Evolutionary conservation across 306 rosid genomes (phyloP), one percentile per base, ranked within the genome.

Genomic region (Parietaria judaica): DNA sequence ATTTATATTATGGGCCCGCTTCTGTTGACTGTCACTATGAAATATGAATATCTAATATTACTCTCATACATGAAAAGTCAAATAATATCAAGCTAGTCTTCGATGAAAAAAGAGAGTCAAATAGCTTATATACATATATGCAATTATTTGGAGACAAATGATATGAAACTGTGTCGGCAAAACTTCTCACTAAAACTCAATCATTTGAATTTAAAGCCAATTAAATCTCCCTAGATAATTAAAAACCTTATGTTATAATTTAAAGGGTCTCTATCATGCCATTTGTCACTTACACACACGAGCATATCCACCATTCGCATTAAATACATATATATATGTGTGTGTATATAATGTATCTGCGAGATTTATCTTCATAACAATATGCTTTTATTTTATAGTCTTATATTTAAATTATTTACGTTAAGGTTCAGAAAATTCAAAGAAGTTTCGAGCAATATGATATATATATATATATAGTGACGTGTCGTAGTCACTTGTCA

Each of bases 151-250:
- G 14, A 17, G 64, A 41, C 57, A 57, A 49, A 51, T 53, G 35
- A 64, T 64, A 46, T 46, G 48, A 41, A 44, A 45, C 17, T 53
- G 31, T 61, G 68, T 71, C 72, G 77, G 78, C 80, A 67, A 72
- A 60, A 54, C 72, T 58, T 78, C 61, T 12, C 49, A 46, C 54
- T 46, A 48, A 23, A 16, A 3, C 75, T 72, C 66, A 74, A 80
- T 81, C 75, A 74, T 79, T 73, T 69, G 67, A 72, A 52, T 69
- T 68, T 74, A 74, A 75, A 74, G 77, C 66, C 13, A 17, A 8
- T 34, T 51, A 31, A 51, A 65, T 44, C 16, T 16, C 34, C 36
- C 6, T 3, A 60, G 64, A 44, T 43, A 7, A 14, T 12, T 49
- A 43, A 23, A 54, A 31, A 54, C 44, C 68, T 0, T 23, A 17